These are phyloP conservation scores for Gymnopilus dilepis DNA, from an alignment of 768 basidiomycete species.

Conservation along the genomic window DNA sequence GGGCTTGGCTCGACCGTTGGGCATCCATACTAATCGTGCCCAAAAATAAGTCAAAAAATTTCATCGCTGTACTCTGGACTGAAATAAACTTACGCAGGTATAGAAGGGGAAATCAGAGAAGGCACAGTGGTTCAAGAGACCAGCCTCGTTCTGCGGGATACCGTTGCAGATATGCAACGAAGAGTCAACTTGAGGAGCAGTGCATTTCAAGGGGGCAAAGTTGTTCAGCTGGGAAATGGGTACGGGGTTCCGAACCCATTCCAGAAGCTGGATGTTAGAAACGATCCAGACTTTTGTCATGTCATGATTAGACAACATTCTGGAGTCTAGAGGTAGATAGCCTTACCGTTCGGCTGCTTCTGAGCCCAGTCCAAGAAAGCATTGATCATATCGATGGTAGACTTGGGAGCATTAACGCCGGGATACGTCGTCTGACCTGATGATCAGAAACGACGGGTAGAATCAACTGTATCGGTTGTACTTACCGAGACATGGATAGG, in stretches of 20 bases:
- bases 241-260: slow-evolving; percentile 75
- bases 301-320: neutral
- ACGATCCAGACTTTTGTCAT: slow-evolving; percentile 72
- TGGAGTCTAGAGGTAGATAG: neutral
- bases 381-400: slow-evolving; percentile 78
- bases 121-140: slow-evolving; percentile 62
- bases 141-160: slow-evolving; percentile 68
- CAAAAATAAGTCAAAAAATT: neutral
- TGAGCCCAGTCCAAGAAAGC: slow-evolving; percentile 85
- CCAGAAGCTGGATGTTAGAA: slow-evolving; percentile 70
- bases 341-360: slow-evolving; percentile 62
- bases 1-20: slow-evolving; percentile 59
- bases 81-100: slow-evolving; percentile 63
- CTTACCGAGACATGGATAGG: slow-evolving; percentile 75
- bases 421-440: slow-evolving; percentile 57
- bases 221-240: slow-evolving; percentile 62
- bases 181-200: slow-evolving; percentile 60
- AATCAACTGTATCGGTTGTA: slow-evolving; percentile 4
- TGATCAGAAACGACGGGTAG: neutral
- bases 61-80: neutral
- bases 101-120: slow-evolving; percentile 82
- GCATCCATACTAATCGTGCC: slow-evolving; percentile 67
- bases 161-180: slow-evolving; percentile 75
- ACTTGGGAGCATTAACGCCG: slow-evolving; percentile 53
- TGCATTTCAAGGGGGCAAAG: slow-evolving; percentile 64